Evolutionary conservation across 1,284 basidiomycete genomes (phyloP), one percentile per base, ranked within the genome.

Genomic region (Porodaedalea pini): DNA sequence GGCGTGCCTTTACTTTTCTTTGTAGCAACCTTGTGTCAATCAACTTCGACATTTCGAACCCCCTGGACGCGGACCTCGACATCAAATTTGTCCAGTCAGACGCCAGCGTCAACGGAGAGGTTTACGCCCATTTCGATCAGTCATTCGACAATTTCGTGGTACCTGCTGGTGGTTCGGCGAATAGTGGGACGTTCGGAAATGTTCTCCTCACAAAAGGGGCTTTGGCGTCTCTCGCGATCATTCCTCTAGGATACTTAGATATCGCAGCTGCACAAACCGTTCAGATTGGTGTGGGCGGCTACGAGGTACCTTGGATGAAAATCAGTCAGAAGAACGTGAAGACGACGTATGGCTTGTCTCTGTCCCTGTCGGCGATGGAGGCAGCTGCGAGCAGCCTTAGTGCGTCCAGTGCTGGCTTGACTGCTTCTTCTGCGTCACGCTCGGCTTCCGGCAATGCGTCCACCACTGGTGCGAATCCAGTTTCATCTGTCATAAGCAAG

Each of bases 41-140:
- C 58, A 75, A 81, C 64, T 83, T 85, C 62, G 78, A 82, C 58
- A 80, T 83, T 25, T 67, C 74, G 56, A 87, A 88, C 63, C 83
- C 85, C 2, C 68, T 86, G 6, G 79, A 78, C 59, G 72, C 80
- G 2, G 77, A 80, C 27, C 71, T 88, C 19, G 69, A 77, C 29
- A 73, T 88, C 59, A 72, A 76, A 49, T 80, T 78, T 59, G 74
- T 82, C 0, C 85, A 87, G 64, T 72, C 77, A 8, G 82, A 86
- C 62, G 71, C 75, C 1, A 73, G 78, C 0, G 69, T 85, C 3
- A 67, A 80, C 39, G 81, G 81, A 3, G 66, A 71, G 40, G 76
- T 73, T 1, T 88, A 76, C 61, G 83, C 86, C 2, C 76, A 77
- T 60, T 86, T 88, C 66, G 72, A 73, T 23, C 76, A 80, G 58